Evolutionary conservation across 1,284 basidiomycete genomes (phyloP).

Genomic region (Fomitiporia mediterranea): DNA sequence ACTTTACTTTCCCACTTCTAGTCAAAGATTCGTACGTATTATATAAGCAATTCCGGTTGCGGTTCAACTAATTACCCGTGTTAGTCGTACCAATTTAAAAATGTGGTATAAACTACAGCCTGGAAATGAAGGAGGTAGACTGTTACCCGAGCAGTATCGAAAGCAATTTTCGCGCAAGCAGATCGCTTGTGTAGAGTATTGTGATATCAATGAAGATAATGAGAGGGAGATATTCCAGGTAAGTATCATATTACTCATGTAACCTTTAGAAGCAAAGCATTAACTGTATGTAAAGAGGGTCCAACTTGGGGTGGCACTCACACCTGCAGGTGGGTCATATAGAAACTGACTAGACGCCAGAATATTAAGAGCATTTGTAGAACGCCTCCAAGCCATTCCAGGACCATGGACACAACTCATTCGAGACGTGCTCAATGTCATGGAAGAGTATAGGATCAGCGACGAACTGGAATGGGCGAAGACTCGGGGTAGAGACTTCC

Average conservation of each 20-base stretch:
- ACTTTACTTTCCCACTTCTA: constrained; percentile 28
- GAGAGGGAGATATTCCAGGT: constrained; percentile 72
- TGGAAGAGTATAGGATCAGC: constrained; percentile 20
- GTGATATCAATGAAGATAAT: constrained; percentile 50
- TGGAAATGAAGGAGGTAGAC: constrained; percentile 5
- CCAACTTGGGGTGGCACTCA: constrained; percentile 67
- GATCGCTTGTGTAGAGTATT: constrained; percentile 68
- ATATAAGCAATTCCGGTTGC: not conserved
- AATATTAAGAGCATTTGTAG: constrained; percentile 32
- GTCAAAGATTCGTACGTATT: constrained; percentile 43
- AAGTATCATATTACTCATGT: not conserved
- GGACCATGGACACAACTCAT: constrained; percentile 59
- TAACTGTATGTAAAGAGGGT: constrained; percentile 38
- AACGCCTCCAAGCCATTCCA: constrained; percentile 66
- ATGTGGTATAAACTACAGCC: constrained; percentile 16
- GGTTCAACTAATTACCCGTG: not conserved
- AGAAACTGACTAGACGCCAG: not conserved
- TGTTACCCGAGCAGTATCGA: constrained; percentile 12
- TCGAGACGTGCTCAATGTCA: constrained; percentile 39
- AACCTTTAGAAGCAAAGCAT: too few relatives aligned
- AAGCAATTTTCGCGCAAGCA: constrained; percentile 45
- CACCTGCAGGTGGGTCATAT: constrained; percentile 49
- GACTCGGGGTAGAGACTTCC: constrained; percentile 64
- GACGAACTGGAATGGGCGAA: constrained; percentile 56
- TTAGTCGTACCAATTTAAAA: constrained; percentile 19